phyloP scores from a whole-genome alignment of 106 monocot species.

The Phalaenopsis equestris region DNA sequence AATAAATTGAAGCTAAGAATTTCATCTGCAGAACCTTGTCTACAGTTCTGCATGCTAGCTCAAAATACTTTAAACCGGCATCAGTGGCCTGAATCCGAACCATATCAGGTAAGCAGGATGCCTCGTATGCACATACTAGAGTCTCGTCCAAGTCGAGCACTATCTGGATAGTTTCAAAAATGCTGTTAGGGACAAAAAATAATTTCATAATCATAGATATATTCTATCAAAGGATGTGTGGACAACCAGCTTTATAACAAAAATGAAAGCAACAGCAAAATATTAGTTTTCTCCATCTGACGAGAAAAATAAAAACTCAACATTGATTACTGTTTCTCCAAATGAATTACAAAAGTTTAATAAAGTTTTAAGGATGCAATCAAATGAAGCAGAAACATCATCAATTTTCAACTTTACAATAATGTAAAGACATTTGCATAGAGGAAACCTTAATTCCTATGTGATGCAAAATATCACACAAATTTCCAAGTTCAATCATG shows the following conservation, averaged over 20 bases:
- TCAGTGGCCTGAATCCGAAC: constrained; percentile 71
- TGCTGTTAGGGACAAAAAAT: background rate
- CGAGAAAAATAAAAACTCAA: background rate
- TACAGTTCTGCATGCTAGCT: constrained; percentile 64
- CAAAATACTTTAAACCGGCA: constrained; percentile 82
- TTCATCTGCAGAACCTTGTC: constrained; percentile 44
- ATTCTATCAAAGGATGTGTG: too few relatives aligned
- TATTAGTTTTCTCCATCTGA: background rate
- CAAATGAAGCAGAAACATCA: too few relatives aligned
- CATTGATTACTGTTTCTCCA: background rate
- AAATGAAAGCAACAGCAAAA: background rate
- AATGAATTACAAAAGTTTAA: too few relatives aligned
- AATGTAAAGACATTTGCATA: too few relatives aligned
- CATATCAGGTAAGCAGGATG: constrained; percentile 59
- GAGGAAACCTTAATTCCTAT: too few relatives aligned
- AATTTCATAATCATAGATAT: background rate
- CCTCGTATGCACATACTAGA: constrained; percentile 90
- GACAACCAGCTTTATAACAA: background rate
- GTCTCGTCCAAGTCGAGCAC: constrained; percentile 96
- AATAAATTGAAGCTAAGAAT: background rate
- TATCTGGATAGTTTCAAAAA: constrained; percentile 35
- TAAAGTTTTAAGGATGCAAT: too few relatives aligned
- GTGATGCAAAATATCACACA: too few relatives aligned
- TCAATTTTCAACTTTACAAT: too few relatives aligned
- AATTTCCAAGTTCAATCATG: too few relatives aligned